A percentile compares a stretch with the other conserved stretches of the same genome.
Conservation (phyloP, 1,284 basidiomycete genomes). For the Volvariella volvacea region DNA sequence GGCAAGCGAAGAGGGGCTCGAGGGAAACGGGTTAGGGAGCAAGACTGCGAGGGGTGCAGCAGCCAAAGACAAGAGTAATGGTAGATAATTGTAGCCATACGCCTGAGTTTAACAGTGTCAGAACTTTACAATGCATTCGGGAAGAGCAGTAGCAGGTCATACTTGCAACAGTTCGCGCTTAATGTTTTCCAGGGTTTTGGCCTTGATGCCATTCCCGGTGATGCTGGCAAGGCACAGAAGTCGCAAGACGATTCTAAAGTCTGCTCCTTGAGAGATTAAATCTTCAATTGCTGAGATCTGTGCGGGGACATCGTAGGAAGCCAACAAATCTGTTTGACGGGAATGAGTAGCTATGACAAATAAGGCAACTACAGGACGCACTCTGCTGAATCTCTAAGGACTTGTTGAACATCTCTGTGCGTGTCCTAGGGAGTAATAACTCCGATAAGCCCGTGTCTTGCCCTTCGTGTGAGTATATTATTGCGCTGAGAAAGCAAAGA, state of each 20-base stretch:
- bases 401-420: slow-evolving; percentile 87
- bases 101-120: slow-evolving; percentile 38
- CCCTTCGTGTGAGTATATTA: slow-evolving; percentile 8
- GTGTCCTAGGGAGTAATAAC: slow-evolving; percentile 77
- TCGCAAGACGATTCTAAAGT: slow-evolving; percentile 72
- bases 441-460: slow-evolving; percentile 94
- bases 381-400: slow-evolving; percentile 96
- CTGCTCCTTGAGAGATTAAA: slow-evolving; percentile 78
- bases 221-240: slow-evolving; percentile 84
- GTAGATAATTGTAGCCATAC: slow-evolving; percentile 89
- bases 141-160: slow-evolving; percentile 12
- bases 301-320: slow-evolving; percentile 74
- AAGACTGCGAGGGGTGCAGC: slow-evolving; percentile 65
- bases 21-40: slow-evolving; percentile 54
- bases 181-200: slow-evolving; percentile 80
- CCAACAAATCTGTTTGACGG: slow-evolving; percentile 68
- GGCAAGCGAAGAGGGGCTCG: slow-evolving; percentile 32
- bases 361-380: slow-evolving; percentile 26
- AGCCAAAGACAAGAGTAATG: slow-evolving; percentile 78
- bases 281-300: slow-evolving; percentile 84
- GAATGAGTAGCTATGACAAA: slow-evolving; percentile 7
- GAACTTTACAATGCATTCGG: not conserved
- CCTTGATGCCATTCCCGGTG: slow-evolving; percentile 81
- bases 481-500: slow-evolving; percentile 4
- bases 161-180: slow-evolving; percentile 92